phyloP scores from a whole-genome alignment of 2,329 filamentous ascomycete species.

The Corinectria fuckeliana region DNA sequence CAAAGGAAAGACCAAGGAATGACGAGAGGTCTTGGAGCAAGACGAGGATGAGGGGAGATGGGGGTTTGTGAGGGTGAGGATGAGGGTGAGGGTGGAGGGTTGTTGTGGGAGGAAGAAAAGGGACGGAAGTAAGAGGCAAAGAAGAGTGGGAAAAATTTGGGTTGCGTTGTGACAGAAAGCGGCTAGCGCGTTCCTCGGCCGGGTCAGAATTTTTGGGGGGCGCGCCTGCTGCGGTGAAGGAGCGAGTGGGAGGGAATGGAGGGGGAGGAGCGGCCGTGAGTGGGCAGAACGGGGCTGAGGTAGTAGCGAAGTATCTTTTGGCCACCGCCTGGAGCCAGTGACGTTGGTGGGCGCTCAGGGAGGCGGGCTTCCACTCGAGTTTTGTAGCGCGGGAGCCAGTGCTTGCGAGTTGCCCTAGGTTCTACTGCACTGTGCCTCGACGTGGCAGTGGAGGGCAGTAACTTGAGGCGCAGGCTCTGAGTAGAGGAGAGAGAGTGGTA shows the following conservation, averaged over 20 bases:
- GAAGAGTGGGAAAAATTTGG: slow-evolving; percentile 44
- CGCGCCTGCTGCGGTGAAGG: slow-evolving; percentile 38
- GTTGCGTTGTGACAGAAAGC: slow-evolving; percentile 40
- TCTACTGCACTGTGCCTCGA: slow-evolving; percentile 12
- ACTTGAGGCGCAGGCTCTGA: slow-evolving; percentile 6
- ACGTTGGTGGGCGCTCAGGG: slow-evolving; percentile 19
- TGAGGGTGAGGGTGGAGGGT: slow-evolving; percentile 41
- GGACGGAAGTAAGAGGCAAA: slow-evolving; percentile 42
- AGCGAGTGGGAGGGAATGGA: slow-evolving; percentile 30
- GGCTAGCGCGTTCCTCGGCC: slow-evolving; percentile 39
- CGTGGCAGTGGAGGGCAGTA: slow-evolving; percentile 34
- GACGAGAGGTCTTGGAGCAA: slow-evolving; percentile 42
- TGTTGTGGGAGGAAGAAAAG: slow-evolving; percentile 45
- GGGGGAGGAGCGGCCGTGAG: slow-evolving; percentile 38
- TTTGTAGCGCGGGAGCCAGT: slow-evolving; percentile 13
- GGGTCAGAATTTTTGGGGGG: slow-evolving; percentile 38
- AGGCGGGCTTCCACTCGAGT: not conserved
- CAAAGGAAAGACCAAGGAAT: slow-evolving; percentile 56
- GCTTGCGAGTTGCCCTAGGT: slow-evolving; percentile 10
- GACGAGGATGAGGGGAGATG: slow-evolving; percentile 41
- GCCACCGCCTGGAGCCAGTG: slow-evolving; percentile 35
- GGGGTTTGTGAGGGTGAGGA: slow-evolving; percentile 40
- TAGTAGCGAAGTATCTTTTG: slow-evolving; percentile 34
- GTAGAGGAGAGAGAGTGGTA: not conserved
- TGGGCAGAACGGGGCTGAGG: slow-evolving; percentile 28